These are phyloP conservation scores for Daldinia concentrica DNA, from an alignment of 495 filamentous ascomycete species.

Conservation along the genomic window DNA sequence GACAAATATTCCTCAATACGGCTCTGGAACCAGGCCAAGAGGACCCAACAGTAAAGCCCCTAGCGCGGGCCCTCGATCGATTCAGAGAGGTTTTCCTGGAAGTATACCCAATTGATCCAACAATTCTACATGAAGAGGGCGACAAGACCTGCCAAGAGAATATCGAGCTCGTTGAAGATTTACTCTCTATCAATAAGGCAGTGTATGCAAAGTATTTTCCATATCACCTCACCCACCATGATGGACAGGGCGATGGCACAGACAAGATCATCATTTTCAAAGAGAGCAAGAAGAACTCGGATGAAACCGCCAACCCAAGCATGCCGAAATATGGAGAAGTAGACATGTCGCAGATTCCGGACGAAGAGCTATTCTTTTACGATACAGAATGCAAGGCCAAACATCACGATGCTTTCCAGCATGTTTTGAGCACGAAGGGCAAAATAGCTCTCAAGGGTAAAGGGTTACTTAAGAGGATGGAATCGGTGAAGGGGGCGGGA, in stretches of 20 bases:
- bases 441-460: background rate
- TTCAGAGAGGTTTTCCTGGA: conserved; percentile 22
- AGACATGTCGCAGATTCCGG: conserved; percentile 12
- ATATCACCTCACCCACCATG: background rate
- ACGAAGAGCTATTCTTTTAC: conserved; percentile 26
- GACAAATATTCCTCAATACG: conserved; percentile 23
- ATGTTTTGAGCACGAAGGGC: conserved; percentile 44
- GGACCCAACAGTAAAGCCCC: background rate
- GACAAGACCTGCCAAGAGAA: conserved; percentile 15
- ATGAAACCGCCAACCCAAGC: background rate
- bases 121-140: background rate
- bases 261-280: conserved; percentile 14
- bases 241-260: conserved; percentile 25
- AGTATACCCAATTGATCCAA: background rate
- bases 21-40: background rate
- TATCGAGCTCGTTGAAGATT: conserved; percentile 20
- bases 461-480: background rate
- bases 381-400: conserved; percentile 50
- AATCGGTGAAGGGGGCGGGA: background rate
- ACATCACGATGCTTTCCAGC: conserved; percentile 48
- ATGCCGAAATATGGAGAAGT: background rate
- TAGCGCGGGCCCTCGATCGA: conserved; percentile 24
- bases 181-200: background rate
- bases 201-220: conserved; percentile 26
- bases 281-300: background rate